Evolutionary conservation across 2,329 filamentous ascomycete species (phyloP).

Genomic region (Thelonectria olida): DNA sequence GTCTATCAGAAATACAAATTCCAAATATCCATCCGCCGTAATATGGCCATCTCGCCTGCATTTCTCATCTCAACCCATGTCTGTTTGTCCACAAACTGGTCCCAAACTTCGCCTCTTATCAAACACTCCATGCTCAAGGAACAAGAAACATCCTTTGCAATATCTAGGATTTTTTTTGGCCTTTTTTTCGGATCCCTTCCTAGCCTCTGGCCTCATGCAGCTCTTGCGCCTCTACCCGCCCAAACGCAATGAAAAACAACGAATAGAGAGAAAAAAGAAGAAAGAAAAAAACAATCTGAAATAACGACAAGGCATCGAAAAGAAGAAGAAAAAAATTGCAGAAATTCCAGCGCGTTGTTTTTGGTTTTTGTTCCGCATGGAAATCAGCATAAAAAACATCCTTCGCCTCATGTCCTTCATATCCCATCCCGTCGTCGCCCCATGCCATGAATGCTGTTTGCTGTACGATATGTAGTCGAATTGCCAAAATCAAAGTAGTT

Average conservation of each 20-base stretch:
- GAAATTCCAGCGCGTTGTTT: constrained; percentile 17
- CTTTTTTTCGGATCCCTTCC: constrained; percentile 30
- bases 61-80: constrained; percentile 3
- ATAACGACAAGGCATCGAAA: constrained; percentile 34
- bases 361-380: constrained; percentile 32
- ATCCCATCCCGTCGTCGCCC: constrained; percentile 28
- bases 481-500: constrained; percentile 12
- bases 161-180: constrained; percentile 17
- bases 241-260: constrained; percentile 14
- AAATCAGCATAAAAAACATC: constrained; percentile 19
- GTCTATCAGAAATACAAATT: constrained; percentile 26
- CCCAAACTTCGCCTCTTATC: neutral
- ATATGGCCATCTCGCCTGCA: neutral
- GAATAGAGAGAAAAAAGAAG: neutral
- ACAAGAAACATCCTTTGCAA: constrained; percentile 11
- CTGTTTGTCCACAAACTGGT: neutral
- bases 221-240: constrained; percentile 34
- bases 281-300: constrained; percentile 21
- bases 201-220: constrained; percentile 17
- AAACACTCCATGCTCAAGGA: neutral
- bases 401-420: constrained; percentile 29
- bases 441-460: constrained; percentile 28
- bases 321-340: constrained; percentile 23
- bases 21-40: constrained; percentile 8
- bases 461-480: constrained; percentile 20